Base-by-base conservation (phyloP, 176 grass and related monocot species). In the Avena eriantha region DNA sequence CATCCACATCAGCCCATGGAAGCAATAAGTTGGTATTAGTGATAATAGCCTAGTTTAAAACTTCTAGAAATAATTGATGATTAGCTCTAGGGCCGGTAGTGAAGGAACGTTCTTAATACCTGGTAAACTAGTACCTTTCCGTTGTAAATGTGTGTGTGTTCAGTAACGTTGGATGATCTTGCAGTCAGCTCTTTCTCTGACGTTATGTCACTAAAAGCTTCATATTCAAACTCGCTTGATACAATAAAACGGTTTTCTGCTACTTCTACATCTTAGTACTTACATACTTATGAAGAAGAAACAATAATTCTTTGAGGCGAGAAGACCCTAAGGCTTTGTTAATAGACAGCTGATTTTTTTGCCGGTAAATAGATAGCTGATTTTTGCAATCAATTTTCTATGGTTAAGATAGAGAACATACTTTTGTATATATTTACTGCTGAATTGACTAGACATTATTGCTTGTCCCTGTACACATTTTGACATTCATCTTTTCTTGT, bases 401-500 rank as follows among this genome's bases (percentile, higher is more conserved):
- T 13, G 23, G 70, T 56, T 23, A 65, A 75, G 13, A 70, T 63
- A 64, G 5, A 36, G 23, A 53, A 7, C 22, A 43, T 24, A 41
- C 34, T 73, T 8, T 55, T 70, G 45, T 24, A 17, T 24, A 8
- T 4, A 36, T 49, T 33, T 49, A 48, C 24, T 57, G 24, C 60
- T 24, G 45, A 80, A 9, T 80, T 50, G 11, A 10, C 61, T 56
- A 34, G 21, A 39, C 10, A 39, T n/a, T 76, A 33, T 78, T 66
- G 13, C 17, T 34, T 65, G 10, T 14, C 4, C 19, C 65, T 79
- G 29, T 63, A 88, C 51, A 63, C 2, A 2, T 79, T 72, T 29
- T 90, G 19, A 73, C 36, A 46, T 83, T 72, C 7, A 35, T 60
- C 57, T 83, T 48, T 74, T 48, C 7, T 56, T 56, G 66, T 79